Evolutionary conservation across 2,329 filamentous ascomycete species (phyloP), one percentile per base, ranked within the genome.

Genomic region (Grosmannia huntii): DNA sequence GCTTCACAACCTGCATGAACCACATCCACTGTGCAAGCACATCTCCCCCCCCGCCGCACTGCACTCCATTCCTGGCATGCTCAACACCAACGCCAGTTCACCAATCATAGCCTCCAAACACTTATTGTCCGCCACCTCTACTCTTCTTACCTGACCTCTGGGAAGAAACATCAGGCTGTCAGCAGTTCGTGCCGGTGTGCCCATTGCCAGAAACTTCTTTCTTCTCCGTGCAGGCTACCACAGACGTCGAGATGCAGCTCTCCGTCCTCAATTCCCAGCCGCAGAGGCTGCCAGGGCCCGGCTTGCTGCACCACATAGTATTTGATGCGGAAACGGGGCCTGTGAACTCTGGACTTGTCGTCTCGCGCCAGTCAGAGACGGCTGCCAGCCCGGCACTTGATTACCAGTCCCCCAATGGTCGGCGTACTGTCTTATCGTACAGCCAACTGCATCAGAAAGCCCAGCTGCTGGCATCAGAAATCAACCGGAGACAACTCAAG

Each of bases 241-340:
- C 10, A 11, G 5, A 33, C 19, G 16, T 28, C 28, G 16, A 21
- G n/a, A n/a, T 33, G 6, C 53, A 23, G 61, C 63, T 75, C 36
- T 79, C 77, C 11, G 70, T 80, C 53, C 65, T 77, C 61, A 81
- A 81, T 64, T 68, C 75, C 11, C 65, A 66, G 28, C 71, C 77
- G 12, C 60, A 59, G 16, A 69, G 65, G 58, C 63, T 78, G 6
- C 64, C 70, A 1, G 78, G 78, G 1, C 75, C 78, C 25, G 58
- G 60, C 12, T 68, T 80, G 52, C 68, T 81, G 44, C 77, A 81
- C 68, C 70, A 87, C 11, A 76, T 95, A 9, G 80, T 94, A 54
- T 70, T 74, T 66, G 65, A 58, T 63, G 68, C 28, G 64, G 71
- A 23, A 25, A 25, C 46, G 10, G 46, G 46, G 10, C 46, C 21